These are phyloP conservation scores for Pyricularia pennisetigena DNA, from an alignment of 2,329 filamentous ascomycete species.

Conservation along the genomic window DNA sequence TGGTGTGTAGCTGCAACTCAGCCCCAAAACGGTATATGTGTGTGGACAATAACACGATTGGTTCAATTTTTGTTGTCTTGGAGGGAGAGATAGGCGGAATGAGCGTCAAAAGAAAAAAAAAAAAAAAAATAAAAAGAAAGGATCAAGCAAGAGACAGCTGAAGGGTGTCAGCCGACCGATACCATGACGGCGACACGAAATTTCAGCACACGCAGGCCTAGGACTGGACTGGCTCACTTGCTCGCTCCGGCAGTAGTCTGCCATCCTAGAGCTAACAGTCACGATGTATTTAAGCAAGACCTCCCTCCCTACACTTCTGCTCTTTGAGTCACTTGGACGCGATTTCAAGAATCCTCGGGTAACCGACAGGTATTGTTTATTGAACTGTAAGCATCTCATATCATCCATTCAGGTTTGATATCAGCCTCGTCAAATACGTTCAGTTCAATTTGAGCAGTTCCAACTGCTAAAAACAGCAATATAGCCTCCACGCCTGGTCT, in stretches of 20 bases:
- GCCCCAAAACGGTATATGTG: background rate
- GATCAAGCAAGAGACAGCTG: background rate
- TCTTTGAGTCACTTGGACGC: background rate
- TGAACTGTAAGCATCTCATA: background rate
- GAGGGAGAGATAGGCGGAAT: background rate
- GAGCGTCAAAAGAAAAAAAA: background rate
- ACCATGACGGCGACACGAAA: background rate
- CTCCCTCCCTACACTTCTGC: background rate
- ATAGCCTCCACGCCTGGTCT: background rate
- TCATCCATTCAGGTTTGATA: background rate
- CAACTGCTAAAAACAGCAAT: background rate
- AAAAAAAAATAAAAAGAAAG: background rate
- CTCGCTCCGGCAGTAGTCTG: background rate
- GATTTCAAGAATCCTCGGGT: background rate
- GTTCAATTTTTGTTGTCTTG: background rate
- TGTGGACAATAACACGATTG: background rate
- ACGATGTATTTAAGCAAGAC: background rate
- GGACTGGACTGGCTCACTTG: background rate
- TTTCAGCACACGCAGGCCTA: background rate
- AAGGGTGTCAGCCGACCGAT: background rate
- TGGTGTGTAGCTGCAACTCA: background rate
- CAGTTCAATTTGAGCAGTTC: background rate
- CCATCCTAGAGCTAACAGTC: background rate
- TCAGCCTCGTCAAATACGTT: background rate
- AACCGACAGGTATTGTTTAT: background rate